Evolutionary conservation across 2,329 filamentous ascomycete genomes (phyloP).

Genomic region (Paraphoma chrysanthemicola): DNA sequence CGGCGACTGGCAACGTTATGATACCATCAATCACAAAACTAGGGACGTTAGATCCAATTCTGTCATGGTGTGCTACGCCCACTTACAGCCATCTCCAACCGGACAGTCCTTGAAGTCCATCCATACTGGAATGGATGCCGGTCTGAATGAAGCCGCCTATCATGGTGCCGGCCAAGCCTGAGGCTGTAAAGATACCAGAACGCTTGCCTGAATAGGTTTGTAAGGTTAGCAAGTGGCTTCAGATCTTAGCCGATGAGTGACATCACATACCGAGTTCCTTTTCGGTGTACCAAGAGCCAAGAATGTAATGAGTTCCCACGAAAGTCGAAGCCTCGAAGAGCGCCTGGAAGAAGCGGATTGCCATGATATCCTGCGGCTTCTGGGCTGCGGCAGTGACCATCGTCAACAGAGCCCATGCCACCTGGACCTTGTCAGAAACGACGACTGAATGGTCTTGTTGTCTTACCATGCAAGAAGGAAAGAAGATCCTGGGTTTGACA

Average conservation of each 20-base stretch:
- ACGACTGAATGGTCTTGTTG: background rate
- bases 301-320: constrained; percentile 64
- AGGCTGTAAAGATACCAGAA: constrained; percentile 65
- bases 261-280: constrained; percentile 68
- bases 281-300: constrained; percentile 68
- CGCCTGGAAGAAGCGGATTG: constrained; percentile 62
- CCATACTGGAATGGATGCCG: constrained; percentile 53
- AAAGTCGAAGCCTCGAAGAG: constrained; percentile 65
- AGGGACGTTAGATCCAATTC: background rate
- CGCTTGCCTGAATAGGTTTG: too few species aligned
- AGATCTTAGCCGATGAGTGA: too few species aligned
- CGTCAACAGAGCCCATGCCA: constrained; percentile 68
- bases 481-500: constrained; percentile 68
- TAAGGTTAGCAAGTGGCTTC: too few species aligned
- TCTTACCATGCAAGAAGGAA: constrained; percentile 66
- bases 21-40: constrained; percentile 57
- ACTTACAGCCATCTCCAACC: constrained; percentile 60
- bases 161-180: constrained; percentile 66
- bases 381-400: constrained; percentile 65
- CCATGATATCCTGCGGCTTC: constrained; percentile 64
- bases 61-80: background rate
- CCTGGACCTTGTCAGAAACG: constrained; percentile 17
- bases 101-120: constrained; percentile 58
- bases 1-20: constrained; percentile 63
- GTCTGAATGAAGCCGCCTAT: constrained; percentile 69